phyloP scores from a whole-genome alignment of 805 yeast species.

The Nakazawaea holstii region DNA sequence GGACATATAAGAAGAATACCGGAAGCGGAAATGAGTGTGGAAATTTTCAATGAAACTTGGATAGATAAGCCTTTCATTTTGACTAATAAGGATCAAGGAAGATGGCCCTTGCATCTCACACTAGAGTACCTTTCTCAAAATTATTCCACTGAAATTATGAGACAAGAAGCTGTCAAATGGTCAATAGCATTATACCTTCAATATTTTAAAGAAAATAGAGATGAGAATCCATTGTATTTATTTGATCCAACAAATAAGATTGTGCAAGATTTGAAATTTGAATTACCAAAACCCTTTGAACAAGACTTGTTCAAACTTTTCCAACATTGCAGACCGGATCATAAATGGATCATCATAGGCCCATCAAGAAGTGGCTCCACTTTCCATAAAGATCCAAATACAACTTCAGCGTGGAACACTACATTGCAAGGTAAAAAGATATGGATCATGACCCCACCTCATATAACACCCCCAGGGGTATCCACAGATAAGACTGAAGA shows the following conservation, averaged over 20 bases:
- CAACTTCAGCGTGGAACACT: slow-evolving; percentile 89
- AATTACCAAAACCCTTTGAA: slow-evolving; percentile 47
- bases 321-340: slow-evolving; percentile 69
- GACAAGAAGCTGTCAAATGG: slow-evolving; percentile 88
- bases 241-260: slow-evolving; percentile 81
- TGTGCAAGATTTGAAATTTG: slow-evolving; percentile 53
- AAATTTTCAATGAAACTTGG: slow-evolving; percentile 37
- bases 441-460: slow-evolving; percentile 88
- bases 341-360: slow-evolving; percentile 89
- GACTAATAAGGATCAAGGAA: slow-evolving; percentile 20
- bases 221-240: slow-evolving; percentile 80
- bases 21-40: slow-evolving; percentile 36
- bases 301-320: slow-evolving; percentile 60
- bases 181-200: slow-evolving; percentile 52
- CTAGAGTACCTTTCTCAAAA: slow-evolving; percentile 35
- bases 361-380: slow-evolving; percentile 81
- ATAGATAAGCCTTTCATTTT: slow-evolving; percentile 63
- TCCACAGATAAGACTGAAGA: slow-evolving; percentile 70
- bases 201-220: slow-evolving; percentile 57
- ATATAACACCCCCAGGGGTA: slow-evolving; percentile 78
- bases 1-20: slow-evolving; percentile 47
- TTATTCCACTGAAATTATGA: slow-evolving; percentile 59
- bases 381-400: slow-evolving; percentile 90
- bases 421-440: slow-evolving; percentile 68
- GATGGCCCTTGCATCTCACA: slow-evolving; percentile 65